These are phyloP conservation scores for Dendrostoma leiphaemia DNA, from an alignment of 2,329 filamentous ascomycete species.

Conservation along the genomic window DNA sequence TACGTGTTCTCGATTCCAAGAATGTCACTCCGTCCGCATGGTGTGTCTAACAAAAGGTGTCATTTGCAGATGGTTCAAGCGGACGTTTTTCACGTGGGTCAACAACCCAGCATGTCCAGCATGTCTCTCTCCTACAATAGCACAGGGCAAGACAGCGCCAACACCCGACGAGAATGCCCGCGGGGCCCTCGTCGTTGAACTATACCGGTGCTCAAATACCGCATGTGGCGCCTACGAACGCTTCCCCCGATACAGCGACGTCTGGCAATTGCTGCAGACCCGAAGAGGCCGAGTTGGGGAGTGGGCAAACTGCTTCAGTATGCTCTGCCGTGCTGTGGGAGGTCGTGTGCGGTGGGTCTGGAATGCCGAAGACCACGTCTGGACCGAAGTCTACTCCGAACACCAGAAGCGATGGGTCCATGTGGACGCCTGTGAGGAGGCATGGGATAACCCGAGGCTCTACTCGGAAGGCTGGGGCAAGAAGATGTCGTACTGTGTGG, in stretches of 20 bases:
- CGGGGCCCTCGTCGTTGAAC: conserved; percentile 82
- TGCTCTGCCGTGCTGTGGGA: conserved; percentile 92
- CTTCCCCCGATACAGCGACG: conserved; percentile 92
- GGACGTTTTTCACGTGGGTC: conserved; percentile 92
- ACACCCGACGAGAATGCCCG: conserved; percentile 86
- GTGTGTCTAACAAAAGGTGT: too few species aligned
- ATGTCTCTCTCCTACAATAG: conserved; percentile 80
- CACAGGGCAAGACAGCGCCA: conserved; percentile 78
- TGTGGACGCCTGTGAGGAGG: conserved; percentile 89
- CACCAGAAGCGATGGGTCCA: conserved; percentile 96
- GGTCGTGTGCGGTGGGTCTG: conserved; percentile 94
- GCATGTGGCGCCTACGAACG: conserved; percentile 78
- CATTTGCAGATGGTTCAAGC: conserved; percentile 80
- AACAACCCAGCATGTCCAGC: conserved; percentile 87
- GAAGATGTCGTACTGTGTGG: conserved; percentile 95
- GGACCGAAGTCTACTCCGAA: conserved; percentile 96
- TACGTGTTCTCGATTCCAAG: conserved; percentile 50
- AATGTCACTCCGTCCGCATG: too few species aligned
- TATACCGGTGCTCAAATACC: conserved; percentile 80
- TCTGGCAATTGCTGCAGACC: conserved; percentile 87
- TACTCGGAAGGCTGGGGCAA: conserved; percentile 96
- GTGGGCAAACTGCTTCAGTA: conserved; percentile 98
- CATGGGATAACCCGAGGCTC: conserved; percentile 89
- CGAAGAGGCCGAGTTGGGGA: conserved; percentile 85
- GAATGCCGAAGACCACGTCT: conserved; percentile 96